These are phyloP conservation scores for Aspergillus japonicus DNA, from an alignment of 2,329 filamentous ascomycete species.

Conservation along the genomic window DNA sequence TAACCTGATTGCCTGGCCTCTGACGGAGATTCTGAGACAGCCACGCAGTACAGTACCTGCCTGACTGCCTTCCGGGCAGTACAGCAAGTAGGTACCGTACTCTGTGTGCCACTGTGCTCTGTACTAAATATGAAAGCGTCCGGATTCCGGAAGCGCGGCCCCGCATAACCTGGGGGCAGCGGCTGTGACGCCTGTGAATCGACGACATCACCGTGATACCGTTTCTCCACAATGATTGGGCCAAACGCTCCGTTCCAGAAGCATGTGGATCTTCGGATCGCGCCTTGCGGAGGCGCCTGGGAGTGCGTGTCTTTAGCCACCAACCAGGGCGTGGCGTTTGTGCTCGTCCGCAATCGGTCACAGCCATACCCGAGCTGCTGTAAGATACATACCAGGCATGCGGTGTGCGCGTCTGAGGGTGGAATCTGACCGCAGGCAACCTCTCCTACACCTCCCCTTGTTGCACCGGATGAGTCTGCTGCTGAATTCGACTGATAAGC, in stretches of 20 bases:
- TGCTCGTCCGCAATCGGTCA: slow-evolving; percentile 3
- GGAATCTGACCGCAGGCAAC: not conserved
- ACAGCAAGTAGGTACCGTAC: not conserved
- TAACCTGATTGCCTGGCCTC: not conserved
- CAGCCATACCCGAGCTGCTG: not conserved
- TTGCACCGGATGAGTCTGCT: slow-evolving; percentile 4
- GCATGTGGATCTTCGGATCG: slow-evolving; percentile 24
- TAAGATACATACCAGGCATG: slow-evolving; percentile 2
- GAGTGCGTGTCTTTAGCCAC: slow-evolving; percentile 16
- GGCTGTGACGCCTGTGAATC: slow-evolving; percentile 16
- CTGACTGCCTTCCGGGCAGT: not conserved
- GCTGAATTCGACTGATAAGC: slow-evolving; percentile 9
- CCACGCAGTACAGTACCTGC: not conserved
- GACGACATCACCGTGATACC: slow-evolving; percentile 23
- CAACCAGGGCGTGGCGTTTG: slow-evolving; percentile 11
- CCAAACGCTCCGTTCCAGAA: slow-evolving; percentile 22
- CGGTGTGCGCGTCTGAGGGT: not conserved
- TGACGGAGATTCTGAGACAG: not conserved
- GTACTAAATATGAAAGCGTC: slow-evolving; percentile 9
- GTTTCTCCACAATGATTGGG: slow-evolving; percentile 13
- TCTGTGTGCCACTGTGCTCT: not conserved
- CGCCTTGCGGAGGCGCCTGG: slow-evolving; percentile 19
- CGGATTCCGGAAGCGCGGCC: slow-evolving; percentile 23
- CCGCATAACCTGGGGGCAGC: slow-evolving; percentile 24
- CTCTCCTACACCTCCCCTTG: not conserved